These are phyloP conservation scores for Pochonia chlamydosporia DNA, from an alignment of 2,329 filamentous ascomycete species.

Conservation along the genomic window DNA sequence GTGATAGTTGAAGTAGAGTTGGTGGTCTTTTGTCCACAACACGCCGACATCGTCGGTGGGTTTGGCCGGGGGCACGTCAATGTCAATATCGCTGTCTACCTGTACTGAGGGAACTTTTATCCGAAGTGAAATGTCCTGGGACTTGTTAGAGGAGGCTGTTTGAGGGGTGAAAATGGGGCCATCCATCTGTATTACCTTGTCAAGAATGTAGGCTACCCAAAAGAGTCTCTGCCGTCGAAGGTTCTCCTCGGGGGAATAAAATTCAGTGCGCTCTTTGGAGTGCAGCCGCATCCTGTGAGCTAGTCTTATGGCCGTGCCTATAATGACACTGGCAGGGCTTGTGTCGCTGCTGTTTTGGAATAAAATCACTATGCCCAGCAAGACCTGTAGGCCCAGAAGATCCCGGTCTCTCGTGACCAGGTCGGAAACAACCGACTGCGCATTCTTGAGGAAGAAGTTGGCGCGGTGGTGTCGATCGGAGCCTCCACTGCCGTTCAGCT, in stretches of 20 bases:
- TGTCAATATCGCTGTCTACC: conserved; percentile 26
- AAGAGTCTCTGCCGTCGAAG: conserved; percentile 32
- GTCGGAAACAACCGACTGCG: conserved; percentile 31
- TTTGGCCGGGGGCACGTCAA: conserved; percentile 33
- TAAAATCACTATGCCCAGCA: conserved; percentile 31
- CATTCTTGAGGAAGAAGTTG: conserved; percentile 29
- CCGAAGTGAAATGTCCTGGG: conserved; percentile 27
- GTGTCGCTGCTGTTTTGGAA: conserved; percentile 31
- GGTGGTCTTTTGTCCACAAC: conserved; percentile 28
- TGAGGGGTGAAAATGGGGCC: conserved; percentile 5
- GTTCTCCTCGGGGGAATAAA: conserved; percentile 22
- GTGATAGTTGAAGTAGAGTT: conserved; percentile 30
- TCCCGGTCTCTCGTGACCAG: conserved; percentile 31
- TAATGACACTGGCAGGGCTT: conserved; percentile 30
- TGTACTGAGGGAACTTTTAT: conserved; percentile 32
- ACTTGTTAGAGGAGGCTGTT: neutral
- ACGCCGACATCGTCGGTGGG: conserved; percentile 25
- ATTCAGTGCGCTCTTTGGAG: conserved; percentile 17
- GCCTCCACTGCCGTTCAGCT: conserved; percentile 5
- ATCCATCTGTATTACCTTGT: conserved; percentile 24
- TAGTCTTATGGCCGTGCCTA: conserved; percentile 31
- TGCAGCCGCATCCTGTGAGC: conserved; percentile 31
- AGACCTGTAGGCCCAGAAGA: conserved; percentile 30
- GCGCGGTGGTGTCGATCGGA: conserved; percentile 15
- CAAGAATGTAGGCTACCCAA: conserved; percentile 34